These are phyloP conservation scores for Omphalotus olearius DNA, from an alignment of 1,284 basidiomycete genomes.

Conservation along the genomic window DNA sequence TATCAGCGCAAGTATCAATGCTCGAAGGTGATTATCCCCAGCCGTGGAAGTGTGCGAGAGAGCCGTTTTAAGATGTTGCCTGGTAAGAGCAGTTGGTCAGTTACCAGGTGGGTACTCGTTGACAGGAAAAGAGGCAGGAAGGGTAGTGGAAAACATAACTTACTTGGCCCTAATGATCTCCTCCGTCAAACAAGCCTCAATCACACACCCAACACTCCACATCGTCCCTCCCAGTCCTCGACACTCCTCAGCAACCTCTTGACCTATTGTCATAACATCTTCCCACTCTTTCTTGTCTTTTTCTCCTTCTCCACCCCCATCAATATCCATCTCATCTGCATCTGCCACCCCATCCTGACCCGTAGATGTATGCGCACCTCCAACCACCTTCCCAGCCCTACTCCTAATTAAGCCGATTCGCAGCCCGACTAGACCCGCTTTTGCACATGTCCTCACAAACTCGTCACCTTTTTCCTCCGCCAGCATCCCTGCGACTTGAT, in stretches of 20 bases:
- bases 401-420: conserved; percentile 41
- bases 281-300: conserved; percentile 23
- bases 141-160: conserved; percentile 21
- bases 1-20: conserved; percentile 60
- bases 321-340: conserved; percentile 15
- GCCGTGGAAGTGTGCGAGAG: conserved; percentile 51
- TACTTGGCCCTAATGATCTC: conserved; percentile 62
- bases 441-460: conserved; percentile 53
- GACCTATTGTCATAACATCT: conserved; percentile 28
- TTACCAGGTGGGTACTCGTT: neutral
- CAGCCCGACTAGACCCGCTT: conserved; percentile 56
- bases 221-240: conserved; percentile 52
- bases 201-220: conserved; percentile 48
- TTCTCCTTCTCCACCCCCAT: conserved; percentile 19
- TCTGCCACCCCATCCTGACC: conserved; percentile 11
- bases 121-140: neutral
- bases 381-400: neutral
- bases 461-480: conserved; percentile 36
- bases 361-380: conserved; percentile 1
- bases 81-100: conserved; percentile 21
- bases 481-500: conserved; percentile 51
- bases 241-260: conserved; percentile 38
- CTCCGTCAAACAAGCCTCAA: conserved; percentile 47
- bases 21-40: conserved; percentile 68
- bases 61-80: conserved; percentile 57